Conservation (phyloP, 2,329 filamentous ascomycete genomes). For the Verticillium isaacii region DNA sequence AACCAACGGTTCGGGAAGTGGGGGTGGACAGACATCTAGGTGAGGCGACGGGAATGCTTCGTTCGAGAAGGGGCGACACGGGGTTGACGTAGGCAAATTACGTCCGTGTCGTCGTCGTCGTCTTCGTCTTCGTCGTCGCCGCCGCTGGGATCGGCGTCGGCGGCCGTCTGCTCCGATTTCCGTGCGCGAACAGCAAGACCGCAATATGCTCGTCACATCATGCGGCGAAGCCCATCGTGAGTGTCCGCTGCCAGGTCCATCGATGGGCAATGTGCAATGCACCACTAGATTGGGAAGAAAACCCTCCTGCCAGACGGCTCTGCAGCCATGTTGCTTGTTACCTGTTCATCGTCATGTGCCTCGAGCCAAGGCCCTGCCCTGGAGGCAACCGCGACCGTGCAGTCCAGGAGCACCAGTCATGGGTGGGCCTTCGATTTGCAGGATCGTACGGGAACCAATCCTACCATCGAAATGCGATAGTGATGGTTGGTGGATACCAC, state of each 20-base stretch:
- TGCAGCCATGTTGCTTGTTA: background rate
- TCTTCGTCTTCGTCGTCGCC: too few relatives aligned
- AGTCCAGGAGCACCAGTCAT: too few relatives aligned
- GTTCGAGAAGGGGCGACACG: background rate
- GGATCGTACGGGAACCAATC: too few relatives aligned
- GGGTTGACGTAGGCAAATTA: too few relatives aligned
- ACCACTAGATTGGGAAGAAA: background rate
- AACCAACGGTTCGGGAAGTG: background rate
- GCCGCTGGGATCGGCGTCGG: too few relatives aligned
- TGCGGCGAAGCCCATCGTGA: background rate
- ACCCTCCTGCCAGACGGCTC: background rate
- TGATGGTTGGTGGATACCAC: too few relatives aligned
- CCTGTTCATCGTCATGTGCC: background rate
- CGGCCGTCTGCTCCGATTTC: background rate
- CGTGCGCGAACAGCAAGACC: background rate
- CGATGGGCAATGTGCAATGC: background rate
- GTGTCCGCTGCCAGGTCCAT: background rate
- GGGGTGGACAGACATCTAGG: background rate
- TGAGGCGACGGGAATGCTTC: background rate
- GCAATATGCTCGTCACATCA: background rate
- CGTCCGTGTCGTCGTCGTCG: too few relatives aligned
- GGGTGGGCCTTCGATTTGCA: too few relatives aligned
- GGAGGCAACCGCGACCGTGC: background rate
- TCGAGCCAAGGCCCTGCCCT: background rate
- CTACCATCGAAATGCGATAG: too few relatives aligned